Base-by-base conservation (phyloP, 495 filamentous ascomycete genomes). In the Annulohypoxylon moriforme region DNA sequence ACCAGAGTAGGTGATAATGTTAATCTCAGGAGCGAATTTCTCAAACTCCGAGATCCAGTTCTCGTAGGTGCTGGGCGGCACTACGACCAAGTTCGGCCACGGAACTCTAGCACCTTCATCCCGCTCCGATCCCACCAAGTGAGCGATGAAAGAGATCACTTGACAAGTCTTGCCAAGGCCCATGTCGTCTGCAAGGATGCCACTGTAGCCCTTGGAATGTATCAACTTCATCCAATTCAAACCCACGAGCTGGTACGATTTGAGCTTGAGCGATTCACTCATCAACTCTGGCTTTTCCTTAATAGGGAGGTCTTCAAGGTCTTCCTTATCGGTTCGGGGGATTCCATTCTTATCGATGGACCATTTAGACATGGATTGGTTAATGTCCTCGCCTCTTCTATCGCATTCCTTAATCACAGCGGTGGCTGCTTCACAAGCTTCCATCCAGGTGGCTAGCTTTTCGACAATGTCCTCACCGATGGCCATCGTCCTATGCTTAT, bases 101-200 rank as follows among this genome's bases (percentile, higher is more conserved):
- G 36, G 36, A 40, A 14, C 36, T 40, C 36, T n/a, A 5, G 36
- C 11, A 14, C 36, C 36, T 14, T 40, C 14, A 10, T 64, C 57
- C 7, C 67, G 64, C 44, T 76, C 77, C 2, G 73, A 88, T 70
- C 93, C 88, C 13, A 89, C 87, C 6, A 99, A 82, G 69, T 97
- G 91, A 3, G 94, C 90, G 22, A 99, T 85, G 77, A 98, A 94
- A 0, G 94, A 88, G 70, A 99, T 97, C 60, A 99, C 94, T 75
- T 98, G 94, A 72, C 94, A 97, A 0, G 96, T 99, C 83, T 99
- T 99, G 10, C 96, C 96, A 8, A 98, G 85, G 46, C 96, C 96
- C 96, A 99, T 99, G 71, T 99, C 96, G 77, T 99, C 96, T 0
- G 96, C 96, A 14, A 99, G 83, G 67, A 99, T 98, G 49, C 94